phyloP scores from a whole-genome alignment of 2,329 filamentous ascomycete genomes.

The Monosporascus sp. region DNA sequence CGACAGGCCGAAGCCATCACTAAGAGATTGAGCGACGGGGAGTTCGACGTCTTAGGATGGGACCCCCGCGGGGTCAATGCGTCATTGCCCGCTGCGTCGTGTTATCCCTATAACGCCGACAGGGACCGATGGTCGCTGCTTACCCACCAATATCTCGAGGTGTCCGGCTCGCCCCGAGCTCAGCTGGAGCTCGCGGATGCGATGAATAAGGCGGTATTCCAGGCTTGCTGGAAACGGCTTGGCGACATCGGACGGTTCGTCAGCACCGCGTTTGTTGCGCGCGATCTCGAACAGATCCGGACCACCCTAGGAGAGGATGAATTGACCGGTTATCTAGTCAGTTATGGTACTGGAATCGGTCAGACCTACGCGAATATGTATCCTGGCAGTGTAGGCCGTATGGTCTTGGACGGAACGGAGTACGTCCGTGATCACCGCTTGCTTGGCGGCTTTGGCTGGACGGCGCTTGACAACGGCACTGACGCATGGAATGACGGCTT shows the following conservation, averaged over 20 bases:
- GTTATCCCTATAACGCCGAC: slow-evolving; percentile 40
- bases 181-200: slow-evolving; percentile 40
- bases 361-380: slow-evolving; percentile 49
- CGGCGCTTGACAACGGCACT: slow-evolving; percentile 43
- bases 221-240: slow-evolving; percentile 35
- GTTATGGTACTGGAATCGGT: slow-evolving; percentile 48
- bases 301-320: slow-evolving; percentile 40
- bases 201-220: slow-evolving; percentile 40
- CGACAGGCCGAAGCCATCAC: slow-evolving; percentile 30
- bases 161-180: slow-evolving; percentile 24
- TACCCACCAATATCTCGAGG: slow-evolving; percentile 34
- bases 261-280: slow-evolving; percentile 40
- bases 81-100: slow-evolving; percentile 39
- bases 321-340: slow-evolving; percentile 44
- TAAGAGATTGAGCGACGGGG: slow-evolving; percentile 35
- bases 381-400: slow-evolving; percentile 39
- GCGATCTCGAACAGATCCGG: slow-evolving; percentile 45
- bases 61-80: slow-evolving; percentile 49
- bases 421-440: slow-evolving; percentile 41
- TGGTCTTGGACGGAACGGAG: slow-evolving; percentile 46
- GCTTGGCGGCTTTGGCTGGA: slow-evolving; percentile 42
- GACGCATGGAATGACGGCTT: slow-evolving; percentile 46
- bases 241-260: slow-evolving; percentile 44
- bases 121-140: slow-evolving; percentile 42
- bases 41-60: slow-evolving; percentile 46